These are phyloP conservation scores for Trichoderma polysporum DNA, from an alignment of 2,329 filamentous ascomycete genomes.

Conservation along the genomic window DNA sequence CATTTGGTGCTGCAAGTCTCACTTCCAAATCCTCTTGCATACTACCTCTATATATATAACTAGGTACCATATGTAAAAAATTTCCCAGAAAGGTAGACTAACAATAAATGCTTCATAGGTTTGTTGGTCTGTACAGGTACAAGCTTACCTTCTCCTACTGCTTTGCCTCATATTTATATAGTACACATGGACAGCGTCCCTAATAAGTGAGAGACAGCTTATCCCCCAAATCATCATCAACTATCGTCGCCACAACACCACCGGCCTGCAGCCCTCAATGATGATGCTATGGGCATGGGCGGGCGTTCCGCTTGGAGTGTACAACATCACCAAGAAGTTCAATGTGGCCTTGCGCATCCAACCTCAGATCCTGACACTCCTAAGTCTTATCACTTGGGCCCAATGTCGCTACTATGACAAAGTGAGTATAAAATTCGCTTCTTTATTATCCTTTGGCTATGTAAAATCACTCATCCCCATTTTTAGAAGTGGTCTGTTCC, in stretches of 20 bases:
- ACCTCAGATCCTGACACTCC: constrained; percentile 43
- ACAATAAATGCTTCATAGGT: constrained; percentile 31
- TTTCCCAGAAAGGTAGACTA: background rate
- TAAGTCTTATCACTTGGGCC: constrained; percentile 45
- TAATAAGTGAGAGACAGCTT: constrained; percentile 42
- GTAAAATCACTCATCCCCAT: background rate
- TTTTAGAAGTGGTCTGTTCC: constrained; percentile 52
- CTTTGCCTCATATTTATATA: background rate
- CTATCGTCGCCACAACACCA: constrained; percentile 63
- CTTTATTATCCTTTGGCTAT: background rate
- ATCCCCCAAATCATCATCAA: constrained; percentile 71
- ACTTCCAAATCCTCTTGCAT: background rate
- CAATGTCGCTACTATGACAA: constrained; percentile 46
- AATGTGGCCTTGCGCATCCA: constrained; percentile 44
- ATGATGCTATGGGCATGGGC: constrained; percentile 71
- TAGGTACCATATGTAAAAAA: background rate
- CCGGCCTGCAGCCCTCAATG: constrained; percentile 66
- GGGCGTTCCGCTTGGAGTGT: constrained; percentile 62
- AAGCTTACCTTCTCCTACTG: constrained; percentile 22
- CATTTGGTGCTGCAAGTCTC: constrained; percentile 52
- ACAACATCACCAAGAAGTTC: constrained; percentile 44
- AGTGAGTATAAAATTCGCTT: constrained; percentile 27
- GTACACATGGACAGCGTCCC: background rate
- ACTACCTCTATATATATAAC: too few relatives aligned
- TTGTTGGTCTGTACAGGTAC: constrained; percentile 65